Evolutionary conservation across 1,284 basidiomycete species (phyloP).

Genomic region (Fomitopsis betulina): DNA sequence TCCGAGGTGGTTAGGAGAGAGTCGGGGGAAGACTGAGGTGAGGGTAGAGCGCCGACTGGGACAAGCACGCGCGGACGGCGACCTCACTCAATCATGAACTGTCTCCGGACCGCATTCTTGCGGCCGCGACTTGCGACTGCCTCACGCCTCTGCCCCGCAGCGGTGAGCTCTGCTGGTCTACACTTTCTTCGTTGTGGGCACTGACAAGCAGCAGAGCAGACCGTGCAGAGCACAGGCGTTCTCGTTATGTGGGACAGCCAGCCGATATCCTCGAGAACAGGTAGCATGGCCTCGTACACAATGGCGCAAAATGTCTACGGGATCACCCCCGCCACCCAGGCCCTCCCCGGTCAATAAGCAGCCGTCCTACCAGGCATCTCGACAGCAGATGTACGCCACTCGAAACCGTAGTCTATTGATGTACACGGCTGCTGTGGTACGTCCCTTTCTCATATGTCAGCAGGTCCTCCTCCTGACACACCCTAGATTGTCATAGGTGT

Average conservation of each 20-base stretch:
- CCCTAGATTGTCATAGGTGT: conserved; percentile 72
- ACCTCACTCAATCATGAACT: conserved; percentile 16
- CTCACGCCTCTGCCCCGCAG: not conserved
- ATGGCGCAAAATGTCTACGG: conserved; percentile 14
- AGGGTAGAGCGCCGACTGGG: not conserved
- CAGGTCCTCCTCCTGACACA: not conserved
- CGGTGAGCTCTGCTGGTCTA: conserved; percentile 6
- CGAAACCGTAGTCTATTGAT: conserved; percentile 72
- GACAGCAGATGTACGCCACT: conserved; percentile 36
- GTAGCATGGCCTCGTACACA: not conserved
- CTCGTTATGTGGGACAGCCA: not conserved
- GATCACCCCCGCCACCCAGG: conserved; percentile 13
- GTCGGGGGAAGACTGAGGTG: not conserved
- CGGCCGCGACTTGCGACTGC: conserved; percentile 11
- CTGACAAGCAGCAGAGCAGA: not conserved
- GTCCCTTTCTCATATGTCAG: conserved; percentile 23
- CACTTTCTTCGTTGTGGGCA: not conserved
- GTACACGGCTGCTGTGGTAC: conserved; percentile 76
- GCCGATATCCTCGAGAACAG: not conserved
- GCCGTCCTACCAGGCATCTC: conserved; percentile 13
- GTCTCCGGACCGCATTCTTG: conserved; percentile 14
- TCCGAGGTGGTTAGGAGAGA: not conserved
- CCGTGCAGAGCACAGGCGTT: not conserved
- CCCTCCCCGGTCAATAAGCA: too few species aligned
- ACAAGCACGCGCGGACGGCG: not conserved